Evolutionary conservation across 805 yeast species (phyloP), one percentile per base, ranked within the genome.

Genomic region (Lipomyces orientalis): DNA sequence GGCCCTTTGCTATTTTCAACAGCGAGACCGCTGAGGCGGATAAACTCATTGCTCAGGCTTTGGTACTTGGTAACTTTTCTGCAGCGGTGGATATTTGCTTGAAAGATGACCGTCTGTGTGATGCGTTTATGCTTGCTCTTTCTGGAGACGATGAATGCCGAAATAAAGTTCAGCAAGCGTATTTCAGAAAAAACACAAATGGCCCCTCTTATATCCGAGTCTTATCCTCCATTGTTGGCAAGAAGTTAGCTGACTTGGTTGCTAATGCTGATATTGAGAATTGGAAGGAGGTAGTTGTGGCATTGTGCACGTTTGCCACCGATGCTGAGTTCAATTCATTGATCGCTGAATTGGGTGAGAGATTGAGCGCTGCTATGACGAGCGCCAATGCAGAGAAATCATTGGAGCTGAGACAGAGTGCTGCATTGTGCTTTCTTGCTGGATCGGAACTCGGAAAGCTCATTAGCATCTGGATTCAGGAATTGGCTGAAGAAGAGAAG

Each of bases 201-300:
- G 79, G 82, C 8, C 81, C 87, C 52, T 79, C 88, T 2, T 82
- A 91, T 65, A 85, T 97, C 1, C 89, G 99, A 75, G 82, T 92
- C 16, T 81, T 96, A 64, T 88, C 88, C 79, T 84, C 87, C 14
- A 82, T 91, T 0, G 81, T 85, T 37, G 81, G 81, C 46, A 81
- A 86, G 71, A 80, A 80, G 61, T 85, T 82, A 62, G 79, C 81
- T 37, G 98, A 94, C 76, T 77, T 95, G 69, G 95, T 93, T 37
- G 83, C 85, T 58, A 88, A 93, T 75, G 90, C 90, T 37, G 90
- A 90, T 75, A 87, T 93, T 52, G 74, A 83, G 3, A 88, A 90
- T 71, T 95, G 99, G 99, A 89, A 87, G 73, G 88, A 88, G 55
- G 87, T 90, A 72, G 91, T 93, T n/a, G 81, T 85, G 55, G 84